phyloP scores from a whole-genome alignment of 345 rosid species.

The Salix exigua region DNA sequence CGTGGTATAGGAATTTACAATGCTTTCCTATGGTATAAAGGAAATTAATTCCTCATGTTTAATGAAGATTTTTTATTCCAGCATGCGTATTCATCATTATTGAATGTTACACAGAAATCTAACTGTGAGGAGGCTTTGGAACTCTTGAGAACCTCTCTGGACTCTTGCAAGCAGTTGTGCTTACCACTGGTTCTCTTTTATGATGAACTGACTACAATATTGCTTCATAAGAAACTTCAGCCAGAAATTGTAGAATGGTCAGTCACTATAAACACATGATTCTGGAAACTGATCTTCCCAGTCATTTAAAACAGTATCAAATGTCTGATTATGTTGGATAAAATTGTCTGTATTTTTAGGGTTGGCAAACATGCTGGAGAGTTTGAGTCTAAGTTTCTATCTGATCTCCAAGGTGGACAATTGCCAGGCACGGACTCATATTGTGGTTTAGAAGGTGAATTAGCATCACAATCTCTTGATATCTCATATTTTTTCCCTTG shows the following conservation, averaged over 20 bases:
- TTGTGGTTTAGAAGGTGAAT: constrained; percentile 67
- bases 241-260: constrained; percentile 76
- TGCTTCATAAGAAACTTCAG: constrained; percentile 53
- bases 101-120: constrained; percentile 40
- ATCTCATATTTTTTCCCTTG: constrained; percentile 11
- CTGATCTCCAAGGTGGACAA: constrained; percentile 66
- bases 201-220: constrained; percentile 60
- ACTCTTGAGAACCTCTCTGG: constrained; percentile 61
- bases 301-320: constrained; percentile 12
- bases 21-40: neutral
- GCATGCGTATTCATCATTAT: neutral
- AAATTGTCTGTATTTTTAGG: constrained; percentile 40
- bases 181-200: constrained; percentile 59
- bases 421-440: constrained; percentile 33
- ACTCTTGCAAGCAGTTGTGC: constrained; percentile 60
- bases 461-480: neutral
- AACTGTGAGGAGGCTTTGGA: constrained; percentile 68
- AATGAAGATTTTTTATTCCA: neutral
- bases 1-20: neutral
- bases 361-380: constrained; percentile 70
- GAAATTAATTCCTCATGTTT: constrained; percentile 5
- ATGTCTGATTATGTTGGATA: neutral
- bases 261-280: constrained; percentile 16
- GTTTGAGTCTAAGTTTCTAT: constrained; percentile 64
- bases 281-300: constrained; percentile 14